phyloP scores from a whole-genome alignment of 495 filamentous ascomycete genomes.

The Aspergillus campestris region DNA sequence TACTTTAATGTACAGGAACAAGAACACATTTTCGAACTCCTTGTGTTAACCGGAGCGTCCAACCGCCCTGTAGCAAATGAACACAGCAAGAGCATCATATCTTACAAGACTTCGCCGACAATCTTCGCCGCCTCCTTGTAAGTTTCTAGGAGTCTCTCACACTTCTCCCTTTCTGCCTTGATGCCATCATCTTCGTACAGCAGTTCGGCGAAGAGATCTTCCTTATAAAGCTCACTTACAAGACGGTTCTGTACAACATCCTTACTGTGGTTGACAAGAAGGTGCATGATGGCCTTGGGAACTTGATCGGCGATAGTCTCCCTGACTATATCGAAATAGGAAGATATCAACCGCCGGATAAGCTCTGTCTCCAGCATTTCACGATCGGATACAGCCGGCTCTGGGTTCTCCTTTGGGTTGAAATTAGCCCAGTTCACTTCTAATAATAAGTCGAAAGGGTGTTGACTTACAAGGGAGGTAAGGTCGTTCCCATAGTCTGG shows the following conservation, averaged over 20 bases:
- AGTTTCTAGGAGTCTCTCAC: constrained; percentile 84
- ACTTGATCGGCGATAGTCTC: constrained; percentile 97
- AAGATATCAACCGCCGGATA: constrained; percentile 90
- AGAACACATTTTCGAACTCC: too few species aligned
- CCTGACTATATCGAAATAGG: constrained; percentile 97
- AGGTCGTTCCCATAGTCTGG: constrained; percentile 41
- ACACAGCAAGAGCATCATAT: not conserved
- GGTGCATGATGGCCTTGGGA: constrained; percentile 97
- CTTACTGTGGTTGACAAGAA: constrained; percentile 95
- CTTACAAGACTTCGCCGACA: constrained; percentile 86
- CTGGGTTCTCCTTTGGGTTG: constrained; percentile 39
- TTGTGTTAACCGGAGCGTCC: too few species aligned
- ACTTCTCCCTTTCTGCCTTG: constrained; percentile 96
- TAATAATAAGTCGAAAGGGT: not conserved
- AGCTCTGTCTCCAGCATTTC: constrained; percentile 96
- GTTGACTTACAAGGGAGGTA: constrained; percentile 50
- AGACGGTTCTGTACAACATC: constrained; percentile 95
- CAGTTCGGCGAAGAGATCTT: constrained; percentile 84
- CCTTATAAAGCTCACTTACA: constrained; percentile 91
- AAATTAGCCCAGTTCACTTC: constrained; percentile 27
- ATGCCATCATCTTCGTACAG: constrained; percentile 96
- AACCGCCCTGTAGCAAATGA: too few species aligned
- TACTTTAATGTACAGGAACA: too few species aligned
- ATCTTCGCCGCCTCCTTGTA: constrained; percentile 98
- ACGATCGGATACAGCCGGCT: constrained; percentile 85